Conservation (phyloP, 2,329 filamentous ascomycete genomes). For the Byssothecium circinans region DNA sequence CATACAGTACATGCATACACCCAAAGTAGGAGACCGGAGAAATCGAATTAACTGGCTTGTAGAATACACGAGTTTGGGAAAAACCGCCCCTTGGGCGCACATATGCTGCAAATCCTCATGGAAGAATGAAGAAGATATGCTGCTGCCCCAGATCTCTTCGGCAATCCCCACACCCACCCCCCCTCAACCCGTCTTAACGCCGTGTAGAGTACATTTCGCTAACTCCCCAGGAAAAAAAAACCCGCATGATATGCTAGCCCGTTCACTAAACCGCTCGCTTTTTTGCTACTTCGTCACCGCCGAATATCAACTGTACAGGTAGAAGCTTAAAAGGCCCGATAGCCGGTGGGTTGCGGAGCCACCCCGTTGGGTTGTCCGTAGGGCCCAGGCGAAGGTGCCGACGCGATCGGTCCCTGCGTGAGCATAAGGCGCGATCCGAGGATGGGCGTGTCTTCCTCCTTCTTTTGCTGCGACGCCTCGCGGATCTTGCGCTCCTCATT, state of each 20-base stretch:
- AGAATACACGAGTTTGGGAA: conserved; percentile 31
- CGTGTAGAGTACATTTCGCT: conserved; percentile 31
- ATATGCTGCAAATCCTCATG: too few relatives aligned
- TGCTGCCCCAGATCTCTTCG: too few relatives aligned
- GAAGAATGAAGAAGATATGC: too few relatives aligned
- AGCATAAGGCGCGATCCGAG: conserved; percentile 92
- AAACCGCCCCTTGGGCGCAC: too few relatives aligned
- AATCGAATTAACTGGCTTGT: conserved; percentile 19
- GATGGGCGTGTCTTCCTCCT: conserved; percentile 92
- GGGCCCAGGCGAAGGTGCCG: conserved; percentile 64
- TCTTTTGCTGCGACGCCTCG: conserved; percentile 76
- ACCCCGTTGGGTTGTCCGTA: conserved; percentile 86
- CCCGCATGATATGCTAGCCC: conserved; percentile 13
- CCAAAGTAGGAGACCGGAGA: not conserved
- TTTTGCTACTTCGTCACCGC: not conserved
- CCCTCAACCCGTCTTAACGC: too few relatives aligned
- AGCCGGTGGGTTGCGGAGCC: conserved; percentile 78
- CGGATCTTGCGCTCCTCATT: conserved; percentile 86
- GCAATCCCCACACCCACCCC: conserved; percentile 3
- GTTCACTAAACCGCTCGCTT: conserved; percentile 1
- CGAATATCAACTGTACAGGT: conserved; percentile 1
- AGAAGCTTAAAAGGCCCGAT: conserved; percentile 38
- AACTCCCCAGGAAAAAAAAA: not conserved
- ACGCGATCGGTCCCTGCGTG: conserved; percentile 75
- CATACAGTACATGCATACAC: too few relatives aligned